A percentile compares a stretch with the other conserved stretches of the same genome.
phyloP scores from a whole-genome alignment of 1,139 yeast species.

The Kazachstania sp. region DNA sequence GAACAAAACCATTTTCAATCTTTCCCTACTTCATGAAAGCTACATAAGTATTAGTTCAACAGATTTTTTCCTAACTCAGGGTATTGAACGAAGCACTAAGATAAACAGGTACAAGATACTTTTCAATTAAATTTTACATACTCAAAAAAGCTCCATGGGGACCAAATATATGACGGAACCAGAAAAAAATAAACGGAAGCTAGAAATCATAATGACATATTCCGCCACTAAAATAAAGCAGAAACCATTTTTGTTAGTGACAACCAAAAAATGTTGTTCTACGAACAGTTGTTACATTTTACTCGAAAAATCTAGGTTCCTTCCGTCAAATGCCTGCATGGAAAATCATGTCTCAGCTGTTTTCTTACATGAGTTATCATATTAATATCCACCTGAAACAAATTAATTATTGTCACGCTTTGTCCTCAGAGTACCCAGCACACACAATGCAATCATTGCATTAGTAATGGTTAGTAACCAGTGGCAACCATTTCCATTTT shows the following conservation, averaged over 20 bases:
- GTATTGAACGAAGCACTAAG: neutral
- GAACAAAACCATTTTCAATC: no score
- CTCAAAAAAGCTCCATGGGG: neutral
- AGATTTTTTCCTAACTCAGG: neutral
- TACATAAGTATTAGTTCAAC: no score
- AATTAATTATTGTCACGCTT: neutral
- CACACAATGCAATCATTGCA: neutral
- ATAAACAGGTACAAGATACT: neutral
- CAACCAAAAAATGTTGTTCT: no score
- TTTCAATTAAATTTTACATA: neutral
- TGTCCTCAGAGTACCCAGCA: neutral
- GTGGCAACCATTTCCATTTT: slow-evolving; percentile 2
- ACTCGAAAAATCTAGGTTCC: no score
- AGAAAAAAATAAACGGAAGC: no score
- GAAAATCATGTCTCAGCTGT: no score
- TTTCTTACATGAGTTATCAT: no score
- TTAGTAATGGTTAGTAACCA: neutral
- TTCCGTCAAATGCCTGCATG: no score
- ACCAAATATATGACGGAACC: neutral
- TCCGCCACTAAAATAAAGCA: neutral
- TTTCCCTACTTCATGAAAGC: no score
- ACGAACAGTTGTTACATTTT: no score
- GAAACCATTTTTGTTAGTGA: neutral
- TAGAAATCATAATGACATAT: no score
- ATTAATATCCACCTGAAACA: neutral